Conservation (phyloP, 176 grass and related monocot species). For the Saccharum spontaneum region DNA sequence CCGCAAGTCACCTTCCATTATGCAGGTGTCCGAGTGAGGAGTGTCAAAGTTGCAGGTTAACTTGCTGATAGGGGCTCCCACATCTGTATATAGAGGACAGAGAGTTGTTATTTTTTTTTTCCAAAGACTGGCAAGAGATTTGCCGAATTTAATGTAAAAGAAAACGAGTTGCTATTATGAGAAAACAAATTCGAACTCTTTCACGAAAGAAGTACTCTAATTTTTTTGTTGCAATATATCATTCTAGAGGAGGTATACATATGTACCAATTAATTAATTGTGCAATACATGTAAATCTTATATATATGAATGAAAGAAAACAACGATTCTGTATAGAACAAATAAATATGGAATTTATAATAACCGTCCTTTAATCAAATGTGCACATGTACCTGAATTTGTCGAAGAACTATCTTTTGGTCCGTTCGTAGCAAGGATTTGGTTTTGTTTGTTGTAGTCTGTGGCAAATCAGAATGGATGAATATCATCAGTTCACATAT, state of each 20-base stretch:
- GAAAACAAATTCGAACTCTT: too few species aligned
- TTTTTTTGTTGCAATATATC: too few species aligned
- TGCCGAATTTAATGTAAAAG: too few species aligned
- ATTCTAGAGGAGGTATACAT: too few species aligned
- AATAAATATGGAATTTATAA: background rate
- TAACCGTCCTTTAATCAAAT: background rate
- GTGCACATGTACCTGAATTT: background rate
- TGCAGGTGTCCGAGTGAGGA: conserved; percentile 40
- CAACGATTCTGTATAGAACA: background rate
- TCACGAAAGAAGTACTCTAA: too few species aligned
- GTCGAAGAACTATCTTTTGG: background rate
- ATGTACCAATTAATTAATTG: too few species aligned
- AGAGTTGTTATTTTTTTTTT: too few species aligned
- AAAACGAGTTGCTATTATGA: too few species aligned
- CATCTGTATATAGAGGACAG: background rate
- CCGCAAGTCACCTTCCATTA: conserved; percentile 61
- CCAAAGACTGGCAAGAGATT: too few species aligned
- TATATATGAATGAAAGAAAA: background rate
- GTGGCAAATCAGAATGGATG: background rate
- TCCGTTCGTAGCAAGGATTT: background rate
- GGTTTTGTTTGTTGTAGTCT: background rate
- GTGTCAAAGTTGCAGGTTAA: conserved; percentile 48
- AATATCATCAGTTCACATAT: too few species aligned
- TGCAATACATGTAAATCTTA: too few species aligned
- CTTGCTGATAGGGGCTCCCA: conserved; percentile 4